Percentiles rank a stretch among this genome's conserved stretches.
Evolutionary conservation across 345 rosid species (phyloP).

Genomic region (Camelina sativa): DNA sequence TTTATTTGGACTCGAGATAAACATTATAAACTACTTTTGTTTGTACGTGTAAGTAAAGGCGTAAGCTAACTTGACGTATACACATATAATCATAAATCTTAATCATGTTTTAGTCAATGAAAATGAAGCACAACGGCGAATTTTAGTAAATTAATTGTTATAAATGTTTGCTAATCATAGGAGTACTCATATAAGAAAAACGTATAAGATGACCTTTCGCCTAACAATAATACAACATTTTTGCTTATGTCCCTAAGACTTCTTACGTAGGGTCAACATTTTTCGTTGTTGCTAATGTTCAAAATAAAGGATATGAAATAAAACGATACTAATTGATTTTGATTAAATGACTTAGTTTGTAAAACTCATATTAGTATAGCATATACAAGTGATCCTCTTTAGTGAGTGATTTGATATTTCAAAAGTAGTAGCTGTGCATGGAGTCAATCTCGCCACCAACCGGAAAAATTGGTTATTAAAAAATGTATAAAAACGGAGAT

Average conservation of each 20-base stretch:
- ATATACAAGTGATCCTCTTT: slow-evolving; percentile 1
- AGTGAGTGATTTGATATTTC: background rate
- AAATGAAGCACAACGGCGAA: background rate
- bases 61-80: background rate
- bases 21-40: slow-evolving; percentile 26
- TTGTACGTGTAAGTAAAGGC: slow-evolving; percentile 28
- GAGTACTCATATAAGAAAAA: background rate
- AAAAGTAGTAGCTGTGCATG: slow-evolving; percentile 10
- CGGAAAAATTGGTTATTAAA: background rate
- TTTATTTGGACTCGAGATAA: slow-evolving; percentile 18
- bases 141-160: background rate
- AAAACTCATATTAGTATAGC: background rate
- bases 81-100: background rate
- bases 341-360: background rate
- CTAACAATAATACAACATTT: background rate
- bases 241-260: background rate
- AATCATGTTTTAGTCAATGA: background rate
- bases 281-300: background rate
- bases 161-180: background rate
- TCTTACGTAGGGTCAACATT: background rate
- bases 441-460: slow-evolving; percentile 39
- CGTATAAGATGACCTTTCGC: slow-evolving; percentile 9
- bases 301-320: background rate
- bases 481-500: background rate
- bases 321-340: background rate